Percentiles rank a stretch among this genome's conserved stretches.
Conservation (phyloP, 352 stramenopile species). For the Globisporangium mamillatum region DNA sequence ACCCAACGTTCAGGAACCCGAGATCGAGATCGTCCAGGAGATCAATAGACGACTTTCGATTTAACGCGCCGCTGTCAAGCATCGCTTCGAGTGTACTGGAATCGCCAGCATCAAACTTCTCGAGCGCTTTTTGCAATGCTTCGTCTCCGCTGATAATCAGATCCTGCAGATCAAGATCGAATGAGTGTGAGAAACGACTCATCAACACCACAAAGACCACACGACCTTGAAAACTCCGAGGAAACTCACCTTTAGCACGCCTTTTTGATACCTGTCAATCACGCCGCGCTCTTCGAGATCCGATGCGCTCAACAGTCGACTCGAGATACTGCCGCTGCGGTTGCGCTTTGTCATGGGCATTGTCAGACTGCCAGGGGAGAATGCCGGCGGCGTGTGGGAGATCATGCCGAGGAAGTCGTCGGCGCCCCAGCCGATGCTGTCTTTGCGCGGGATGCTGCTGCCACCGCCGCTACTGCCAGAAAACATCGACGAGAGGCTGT, state of each 20-base stretch:
- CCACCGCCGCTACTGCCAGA: slow-evolving; percentile 26
- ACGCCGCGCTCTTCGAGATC: slow-evolving; percentile 89
- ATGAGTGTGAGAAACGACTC: slow-evolving; percentile 4
- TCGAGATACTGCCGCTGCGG: slow-evolving; percentile 82
- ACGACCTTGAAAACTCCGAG: not conserved
- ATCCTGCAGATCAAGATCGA: slow-evolving; percentile 37
- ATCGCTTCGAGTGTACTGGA: slow-evolving; percentile 81
- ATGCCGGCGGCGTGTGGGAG: slow-evolving; percentile 87
- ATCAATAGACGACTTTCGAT: slow-evolving; percentile 84
- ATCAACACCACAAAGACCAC: not conserved
- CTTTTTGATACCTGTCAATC: slow-evolving; percentile 90
- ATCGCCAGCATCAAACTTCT: slow-evolving; percentile 88
- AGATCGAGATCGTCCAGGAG: slow-evolving; percentile 84
- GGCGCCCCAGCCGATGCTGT: slow-evolving; percentile 79
- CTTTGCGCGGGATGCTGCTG: slow-evolving; percentile 58
- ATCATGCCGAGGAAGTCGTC: slow-evolving; percentile 89
- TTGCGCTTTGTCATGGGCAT: slow-evolving; percentile 87
- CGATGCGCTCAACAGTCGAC: slow-evolving; percentile 81
- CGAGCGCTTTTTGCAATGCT: slow-evolving; percentile 84
- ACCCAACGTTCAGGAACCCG: slow-evolving; percentile 86
- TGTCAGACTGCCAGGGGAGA: slow-evolving; percentile 86
- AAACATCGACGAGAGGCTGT: slow-evolving; percentile 25
- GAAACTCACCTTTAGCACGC: slow-evolving; percentile 75
- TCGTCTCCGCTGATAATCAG: slow-evolving; percentile 91
- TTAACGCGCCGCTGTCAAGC: slow-evolving; percentile 78